These are phyloP conservation scores for Clarireedia homoeocarpa DNA, from an alignment of 2,329 filamentous ascomycete genomes.

Conservation along the genomic window DNA sequence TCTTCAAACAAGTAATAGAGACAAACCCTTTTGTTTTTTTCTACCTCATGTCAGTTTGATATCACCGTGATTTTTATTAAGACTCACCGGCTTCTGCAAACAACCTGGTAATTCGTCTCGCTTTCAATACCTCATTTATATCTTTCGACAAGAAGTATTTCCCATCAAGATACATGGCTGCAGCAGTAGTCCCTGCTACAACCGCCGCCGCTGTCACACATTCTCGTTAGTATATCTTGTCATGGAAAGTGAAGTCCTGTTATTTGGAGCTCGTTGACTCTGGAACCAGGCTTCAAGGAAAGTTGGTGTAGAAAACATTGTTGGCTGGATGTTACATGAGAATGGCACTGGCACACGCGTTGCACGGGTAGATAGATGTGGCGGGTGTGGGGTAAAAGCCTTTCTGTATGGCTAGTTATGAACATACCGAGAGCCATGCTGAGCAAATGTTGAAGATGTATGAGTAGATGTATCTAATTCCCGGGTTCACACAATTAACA, in stretches of 20 bases:
- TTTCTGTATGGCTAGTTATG: too few relatives aligned
- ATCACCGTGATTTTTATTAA: conserved; percentile 2
- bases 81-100: conserved; percentile 41
- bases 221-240: not conserved
- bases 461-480: too few relatives aligned
- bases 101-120: conserved; percentile 36
- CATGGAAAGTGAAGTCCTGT: not conserved
- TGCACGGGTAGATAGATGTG: too few relatives aligned
- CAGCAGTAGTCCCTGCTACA: conserved; percentile 34
- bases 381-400: too few relatives aligned
- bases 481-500: too few relatives aligned
- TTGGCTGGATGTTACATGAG: too few relatives aligned
- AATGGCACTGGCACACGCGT: too few relatives aligned
- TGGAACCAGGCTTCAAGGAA: not conserved
- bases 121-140: conserved; percentile 37
- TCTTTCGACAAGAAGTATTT: conserved; percentile 63
- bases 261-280: not conserved
- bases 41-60: not conserved
- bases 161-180: conserved; percentile 55
- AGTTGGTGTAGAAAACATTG: not conserved
- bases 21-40: conserved; percentile 42
- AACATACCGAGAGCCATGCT: too few relatives aligned
- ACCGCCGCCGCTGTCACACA: conserved; percentile 20
- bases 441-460: too few relatives aligned
- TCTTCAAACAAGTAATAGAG: conserved; percentile 60